Conservation (phyloP, 805 yeast species). For the Starmerella cellae region DNA sequence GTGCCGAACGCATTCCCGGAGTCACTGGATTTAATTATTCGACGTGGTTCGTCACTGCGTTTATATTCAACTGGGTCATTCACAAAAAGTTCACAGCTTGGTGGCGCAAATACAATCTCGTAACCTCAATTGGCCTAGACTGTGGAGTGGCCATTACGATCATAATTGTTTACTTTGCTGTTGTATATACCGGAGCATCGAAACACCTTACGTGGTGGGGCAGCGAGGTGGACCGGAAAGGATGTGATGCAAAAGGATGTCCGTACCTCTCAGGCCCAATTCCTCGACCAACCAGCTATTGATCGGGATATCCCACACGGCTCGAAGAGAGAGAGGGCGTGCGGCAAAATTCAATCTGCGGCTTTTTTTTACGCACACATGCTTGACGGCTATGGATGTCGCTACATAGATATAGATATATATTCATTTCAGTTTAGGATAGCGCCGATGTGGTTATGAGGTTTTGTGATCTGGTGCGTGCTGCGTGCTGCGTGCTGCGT, state of each 20-base stretch:
- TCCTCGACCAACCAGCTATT: conserved; percentile 2
- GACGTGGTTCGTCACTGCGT: conserved; percentile 41
- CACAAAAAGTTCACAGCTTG: conserved; percentile 44
- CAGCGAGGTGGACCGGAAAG: conserved; percentile 27
- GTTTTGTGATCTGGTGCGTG: no score
- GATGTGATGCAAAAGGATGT: conserved; percentile 12
- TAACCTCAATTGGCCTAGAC: conserved; percentile 55
- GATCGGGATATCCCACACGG: no score
- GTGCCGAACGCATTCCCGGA: conserved; percentile 54
- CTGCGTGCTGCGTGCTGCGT: no score
- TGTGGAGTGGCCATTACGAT: conserved; percentile 54
- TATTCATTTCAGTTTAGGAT: no score
- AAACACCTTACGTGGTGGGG: conserved; percentile 53
- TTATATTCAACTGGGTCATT: conserved; percentile 43
- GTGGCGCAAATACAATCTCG: conserved; percentile 37
- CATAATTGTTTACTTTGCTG: conserved; percentile 39
- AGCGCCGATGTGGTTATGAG: no score
- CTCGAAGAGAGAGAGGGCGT: no score
- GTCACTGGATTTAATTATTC: conserved; percentile 57
- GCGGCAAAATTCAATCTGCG: no score
- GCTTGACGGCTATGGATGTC: no score
- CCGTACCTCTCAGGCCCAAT: conserved; percentile 9
- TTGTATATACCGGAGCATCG: conserved; percentile 31
- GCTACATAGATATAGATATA: no score
- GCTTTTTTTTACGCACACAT: no score